A percentile compares a stretch with the other conserved stretches of the same genome.
phyloP scores from a whole-genome alignment of 1,284 basidiomycete genomes.

The Marasmius fiardii region DNA sequence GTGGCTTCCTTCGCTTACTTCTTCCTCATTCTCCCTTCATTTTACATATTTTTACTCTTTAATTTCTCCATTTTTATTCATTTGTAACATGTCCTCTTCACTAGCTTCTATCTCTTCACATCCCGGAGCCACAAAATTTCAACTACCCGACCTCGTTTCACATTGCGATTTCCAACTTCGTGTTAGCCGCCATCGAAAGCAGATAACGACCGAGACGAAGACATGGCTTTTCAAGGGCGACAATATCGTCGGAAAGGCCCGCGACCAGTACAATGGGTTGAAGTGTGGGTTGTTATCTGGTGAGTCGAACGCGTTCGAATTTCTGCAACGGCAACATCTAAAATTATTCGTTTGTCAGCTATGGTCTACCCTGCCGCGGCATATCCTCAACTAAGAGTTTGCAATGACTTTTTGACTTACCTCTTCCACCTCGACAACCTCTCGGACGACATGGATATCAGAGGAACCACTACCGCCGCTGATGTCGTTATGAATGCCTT shows the following conservation, averaged over 20 bases:
- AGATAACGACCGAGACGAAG: conserved; percentile 58
- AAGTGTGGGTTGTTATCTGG: conserved; percentile 45
- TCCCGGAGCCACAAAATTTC: conserved; percentile 32
- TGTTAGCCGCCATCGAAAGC: conserved; percentile 52
- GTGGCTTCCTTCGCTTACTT: conserved; percentile 17
- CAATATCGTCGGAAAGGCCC: conserved; percentile 48
- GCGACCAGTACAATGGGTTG: conserved; percentile 57
- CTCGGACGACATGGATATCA: conserved; percentile 59
- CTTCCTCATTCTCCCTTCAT: conserved; percentile 15
- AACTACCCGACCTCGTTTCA: conserved; percentile 66
- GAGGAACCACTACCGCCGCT: conserved; percentile 42
- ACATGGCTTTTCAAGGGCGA: conserved; percentile 64
- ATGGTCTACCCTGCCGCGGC: conserved; percentile 58
- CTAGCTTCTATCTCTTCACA: conserved; percentile 16
- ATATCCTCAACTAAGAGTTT: conserved; percentile 49
- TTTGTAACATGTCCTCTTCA: conserved; percentile 20
- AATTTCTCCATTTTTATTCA: conserved; percentile 3
- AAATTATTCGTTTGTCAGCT: conserved; percentile 31
- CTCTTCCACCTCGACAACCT: conserved; percentile 62
- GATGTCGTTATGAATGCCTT: conserved; percentile 55
- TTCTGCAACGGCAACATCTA: neutral
- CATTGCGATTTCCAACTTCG: conserved; percentile 58
- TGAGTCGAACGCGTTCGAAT: neutral
- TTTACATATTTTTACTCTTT: conserved; percentile 21
- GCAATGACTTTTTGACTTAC: conserved; percentile 57